These are phyloP conservation scores for Smittium culicis DNA, from an alignment of 371 early-diverging fungal genomes.

Conservation along the genomic window DNA sequence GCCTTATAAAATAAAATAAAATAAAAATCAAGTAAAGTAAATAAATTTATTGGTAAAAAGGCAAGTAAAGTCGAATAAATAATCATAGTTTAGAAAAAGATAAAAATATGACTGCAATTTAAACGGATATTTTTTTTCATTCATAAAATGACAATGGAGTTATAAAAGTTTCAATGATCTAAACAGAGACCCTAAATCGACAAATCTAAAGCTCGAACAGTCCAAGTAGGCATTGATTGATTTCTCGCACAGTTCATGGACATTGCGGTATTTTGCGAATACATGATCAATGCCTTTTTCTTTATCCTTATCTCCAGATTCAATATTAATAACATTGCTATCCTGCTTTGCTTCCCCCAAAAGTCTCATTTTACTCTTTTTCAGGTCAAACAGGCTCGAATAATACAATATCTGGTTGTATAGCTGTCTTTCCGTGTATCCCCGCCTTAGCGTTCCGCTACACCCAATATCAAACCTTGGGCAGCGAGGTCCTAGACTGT, in stretches of 20 bases:
- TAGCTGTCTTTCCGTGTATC: slow-evolving; percentile 41
- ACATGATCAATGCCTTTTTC: background rate
- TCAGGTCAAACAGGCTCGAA: slow-evolving; percentile 39
- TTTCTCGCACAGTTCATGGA: background rate
- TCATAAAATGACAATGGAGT: no score
- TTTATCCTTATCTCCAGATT: background rate
- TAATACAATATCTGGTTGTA: slow-evolving; percentile 52
- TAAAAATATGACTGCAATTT: no score
- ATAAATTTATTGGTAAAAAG: no score
- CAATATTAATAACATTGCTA: background rate
- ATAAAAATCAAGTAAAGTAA: no score
- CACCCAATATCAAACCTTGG: slow-evolving; percentile 20
- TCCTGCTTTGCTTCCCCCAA: slow-evolving; percentile 14
- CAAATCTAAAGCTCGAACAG: slow-evolving; percentile 8
- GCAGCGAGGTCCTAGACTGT: slow-evolving; percentile 38
- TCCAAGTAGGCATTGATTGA: slow-evolving; percentile 5
- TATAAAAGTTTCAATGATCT: slow-evolving; percentile 3
- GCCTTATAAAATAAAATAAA: no score
- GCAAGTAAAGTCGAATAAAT: no score
- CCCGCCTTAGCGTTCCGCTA: background rate
- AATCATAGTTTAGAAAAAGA: no score
- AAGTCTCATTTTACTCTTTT: slow-evolving; percentile 21
- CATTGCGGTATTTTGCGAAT: background rate
- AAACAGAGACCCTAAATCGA: slow-evolving; percentile 8
- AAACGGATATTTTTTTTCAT: no score